Base-by-base conservation (phyloP, 345 rosid genomes). In the Populus nigra region DNA sequence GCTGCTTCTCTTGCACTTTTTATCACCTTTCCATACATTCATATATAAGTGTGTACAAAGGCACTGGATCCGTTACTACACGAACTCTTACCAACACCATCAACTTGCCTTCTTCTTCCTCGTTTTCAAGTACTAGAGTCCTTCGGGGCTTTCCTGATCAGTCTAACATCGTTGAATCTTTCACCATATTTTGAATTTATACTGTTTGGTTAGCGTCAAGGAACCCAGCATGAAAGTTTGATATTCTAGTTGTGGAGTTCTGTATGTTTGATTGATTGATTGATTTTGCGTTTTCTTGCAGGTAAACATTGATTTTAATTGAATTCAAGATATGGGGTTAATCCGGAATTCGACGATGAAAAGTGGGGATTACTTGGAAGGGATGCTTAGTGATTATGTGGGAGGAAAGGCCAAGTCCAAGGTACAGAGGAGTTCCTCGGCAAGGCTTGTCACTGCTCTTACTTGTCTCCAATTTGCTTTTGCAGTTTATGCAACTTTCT, bases 401-500 rank as follows among this genome's bases (percentile, higher is more conserved):
- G 89, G 88, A 65, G 87, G 89, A 15, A 85, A 90, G 55, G 80
- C 81, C 3, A 89, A 90, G 78, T 79, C 76, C 16, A 88, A 81
- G 77, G 68, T 66, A 59, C 71, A 67, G 65, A 83, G 84, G 67
- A 61, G 68, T 50, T 72, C 78, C 61, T 81, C 98, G 1, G 80
- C 90, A 16, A 85, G 88, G 85, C 85, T 96, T 73, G 97, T 96
- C 68, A 85, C 94, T 13, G 87, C 82, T 49, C 82, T 96, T 3
- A 93, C 98, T 17, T 91, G 86, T 85, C 89, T 96, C 45, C 99
- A 96, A 72, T 87, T 96, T 67, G 89, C 90, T 3, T 93, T 96
- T 47, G 98, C 99, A 5, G 85, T 93, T 65, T 96, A 93, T 78
- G 99, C 98, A 50, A 96, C 98, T 13, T 88, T 90, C 81, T 89